Conservation (phyloP, 1,139 yeast genomes). For the Tardiomyces digboiensis region DNA sequence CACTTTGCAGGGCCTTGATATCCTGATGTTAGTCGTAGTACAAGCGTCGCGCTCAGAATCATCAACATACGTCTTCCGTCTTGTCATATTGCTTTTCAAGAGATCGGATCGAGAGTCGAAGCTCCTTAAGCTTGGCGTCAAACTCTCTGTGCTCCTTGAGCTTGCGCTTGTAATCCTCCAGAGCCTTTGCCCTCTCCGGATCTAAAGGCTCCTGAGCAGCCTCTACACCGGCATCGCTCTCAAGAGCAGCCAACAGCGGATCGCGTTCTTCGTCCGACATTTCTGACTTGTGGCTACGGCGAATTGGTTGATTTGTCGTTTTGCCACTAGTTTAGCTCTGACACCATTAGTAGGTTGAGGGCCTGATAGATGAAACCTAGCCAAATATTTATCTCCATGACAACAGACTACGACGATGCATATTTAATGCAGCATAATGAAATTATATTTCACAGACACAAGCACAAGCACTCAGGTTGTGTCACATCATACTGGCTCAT, state of each 20-base stretch:
- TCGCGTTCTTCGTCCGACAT: slow-evolving; percentile 10
- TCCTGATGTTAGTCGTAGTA: no score
- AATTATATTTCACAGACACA: no score
- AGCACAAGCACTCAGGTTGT: no score
- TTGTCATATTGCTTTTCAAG: slow-evolving; percentile 79
- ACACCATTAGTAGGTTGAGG: no score
- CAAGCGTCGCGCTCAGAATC: no score
- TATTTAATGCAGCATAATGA: no score
- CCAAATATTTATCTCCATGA: no score
- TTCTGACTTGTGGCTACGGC: background rate
- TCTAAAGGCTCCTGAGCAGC: slow-evolving; percentile 30
- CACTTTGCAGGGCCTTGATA: slow-evolving; percentile 93
- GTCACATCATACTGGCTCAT: slow-evolving; percentile 2
- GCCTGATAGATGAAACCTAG: no score
- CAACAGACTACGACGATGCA: no score
- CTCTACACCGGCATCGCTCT: slow-evolving; percentile 14
- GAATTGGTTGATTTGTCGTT: background rate
- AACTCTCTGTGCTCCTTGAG: slow-evolving; percentile 89
- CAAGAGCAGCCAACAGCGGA: slow-evolving; percentile 24
- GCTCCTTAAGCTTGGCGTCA: slow-evolving; percentile 84
- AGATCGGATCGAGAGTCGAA: slow-evolving; percentile 76
- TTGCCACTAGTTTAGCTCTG: no score
- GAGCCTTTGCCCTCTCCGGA: slow-evolving; percentile 72
- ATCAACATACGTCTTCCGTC: slow-evolving; percentile 93
- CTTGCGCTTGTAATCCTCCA: slow-evolving; percentile 73